Evolutionary conservation across 2,329 filamentous ascomycete species (phyloP).

Genomic region (Xylaria sp.): DNA sequence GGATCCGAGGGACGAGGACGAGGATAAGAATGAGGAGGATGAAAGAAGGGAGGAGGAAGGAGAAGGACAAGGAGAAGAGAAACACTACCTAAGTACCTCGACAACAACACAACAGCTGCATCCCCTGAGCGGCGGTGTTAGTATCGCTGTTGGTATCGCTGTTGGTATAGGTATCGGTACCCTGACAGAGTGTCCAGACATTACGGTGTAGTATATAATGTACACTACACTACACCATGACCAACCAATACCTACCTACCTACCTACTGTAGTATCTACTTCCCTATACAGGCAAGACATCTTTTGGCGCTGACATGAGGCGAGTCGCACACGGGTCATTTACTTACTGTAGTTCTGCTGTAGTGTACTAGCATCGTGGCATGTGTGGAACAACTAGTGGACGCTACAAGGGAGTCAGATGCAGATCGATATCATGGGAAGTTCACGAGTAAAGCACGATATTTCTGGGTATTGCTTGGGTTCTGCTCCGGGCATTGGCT

Average conservation of each 20-base stretch:
- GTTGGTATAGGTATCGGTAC: too few species aligned
- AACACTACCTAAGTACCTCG: neutral
- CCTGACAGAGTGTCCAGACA: too few species aligned
- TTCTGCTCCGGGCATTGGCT: conserved; percentile 13
- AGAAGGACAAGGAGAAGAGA: conserved; percentile 18
- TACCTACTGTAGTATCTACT: neutral
- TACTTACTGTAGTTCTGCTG: too few species aligned
- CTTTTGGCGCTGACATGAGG: conserved; percentile 3
- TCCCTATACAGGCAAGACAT: conserved; percentile 8
- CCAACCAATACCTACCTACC: too few species aligned
- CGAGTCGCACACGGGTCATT: conserved; percentile 4
- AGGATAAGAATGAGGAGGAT: conserved; percentile 7
- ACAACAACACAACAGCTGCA: neutral
- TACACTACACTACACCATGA: too few species aligned
- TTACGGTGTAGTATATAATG: too few species aligned
- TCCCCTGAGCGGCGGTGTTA: too few species aligned
- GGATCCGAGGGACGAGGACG: conserved; percentile 25
- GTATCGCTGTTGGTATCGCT: too few species aligned
- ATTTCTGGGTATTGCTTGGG: conserved; percentile 5
- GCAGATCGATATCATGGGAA: conserved; percentile 28
- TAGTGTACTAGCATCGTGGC: conserved; percentile 6
- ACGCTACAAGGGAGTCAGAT: neutral
- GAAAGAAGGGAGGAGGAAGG: conserved; percentile 21
- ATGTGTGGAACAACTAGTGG: conserved; percentile 19
- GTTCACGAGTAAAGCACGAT: neutral